Evolutionary conservation across 2,329 filamentous ascomycete species (phyloP).

Genomic region (Mariannaea elegans): DNA sequence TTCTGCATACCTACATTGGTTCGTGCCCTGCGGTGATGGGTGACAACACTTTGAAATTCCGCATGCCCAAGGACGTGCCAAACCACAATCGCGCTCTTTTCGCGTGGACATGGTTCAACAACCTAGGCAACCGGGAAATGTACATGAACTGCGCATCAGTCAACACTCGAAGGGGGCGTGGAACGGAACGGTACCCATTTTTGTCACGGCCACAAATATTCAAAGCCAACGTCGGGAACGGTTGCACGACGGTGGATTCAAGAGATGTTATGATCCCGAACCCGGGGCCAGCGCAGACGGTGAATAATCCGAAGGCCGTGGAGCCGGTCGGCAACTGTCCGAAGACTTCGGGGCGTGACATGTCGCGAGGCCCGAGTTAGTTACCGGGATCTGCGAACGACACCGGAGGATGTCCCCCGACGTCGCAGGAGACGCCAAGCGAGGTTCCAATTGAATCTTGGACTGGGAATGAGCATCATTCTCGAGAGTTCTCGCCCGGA

Average conservation of each 20-base stretch:
- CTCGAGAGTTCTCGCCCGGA: too few species aligned
- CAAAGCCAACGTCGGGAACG: conserved; percentile 69
- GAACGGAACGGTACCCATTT: conserved; percentile 19
- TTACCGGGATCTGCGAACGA: background rate
- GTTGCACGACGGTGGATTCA: conserved; percentile 63
- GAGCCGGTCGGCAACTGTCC: conserved; percentile 22
- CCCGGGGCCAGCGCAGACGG: conserved; percentile 63
- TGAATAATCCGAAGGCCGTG: conserved; percentile 15
- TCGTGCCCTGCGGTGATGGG: conserved; percentile 43
- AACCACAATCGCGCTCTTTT: conserved; percentile 59
- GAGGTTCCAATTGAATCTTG: too few species aligned
- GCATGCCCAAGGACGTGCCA: conserved; percentile 61
- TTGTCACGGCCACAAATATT: conserved; percentile 68
- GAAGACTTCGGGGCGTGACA: background rate
- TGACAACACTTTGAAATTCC: conserved; percentile 52
- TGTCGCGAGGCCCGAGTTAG: background rate
- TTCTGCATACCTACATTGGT: conserved; percentile 51
- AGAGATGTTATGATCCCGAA: conserved; percentile 69
- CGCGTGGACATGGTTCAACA: conserved; percentile 72
- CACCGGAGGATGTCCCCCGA: too few species aligned
- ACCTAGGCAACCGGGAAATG: conserved; percentile 71
- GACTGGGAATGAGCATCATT: background rate
- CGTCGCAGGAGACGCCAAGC: too few species aligned
- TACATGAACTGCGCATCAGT: conserved; percentile 76
- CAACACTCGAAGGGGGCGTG: conserved; percentile 49